Percentiles rank a stretch among this genome's conserved stretches.
These are phyloP conservation scores for Lithospermum erythrorhizon DNA, from an alignment of 257 asterid genomes.

Conservation along the genomic window DNA sequence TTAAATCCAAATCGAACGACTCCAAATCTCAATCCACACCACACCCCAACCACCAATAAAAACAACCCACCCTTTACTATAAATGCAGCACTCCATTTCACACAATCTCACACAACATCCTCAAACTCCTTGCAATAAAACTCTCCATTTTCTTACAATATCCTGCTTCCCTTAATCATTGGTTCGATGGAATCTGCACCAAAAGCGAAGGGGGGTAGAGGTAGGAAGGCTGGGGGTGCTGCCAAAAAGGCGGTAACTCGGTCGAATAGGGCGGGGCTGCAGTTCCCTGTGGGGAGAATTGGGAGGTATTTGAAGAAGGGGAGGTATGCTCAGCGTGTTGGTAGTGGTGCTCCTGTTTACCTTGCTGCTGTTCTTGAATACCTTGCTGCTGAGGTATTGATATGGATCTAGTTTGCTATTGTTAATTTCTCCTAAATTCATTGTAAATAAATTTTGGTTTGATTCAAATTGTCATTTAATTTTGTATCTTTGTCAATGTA, in stretches of 20 bases:
- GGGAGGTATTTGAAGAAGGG: constrained; percentile 34
- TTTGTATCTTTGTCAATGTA: too few relatives aligned
- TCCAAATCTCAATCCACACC: not conserved
- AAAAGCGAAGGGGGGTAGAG: constrained; percentile 25
- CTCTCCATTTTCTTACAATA: not conserved
- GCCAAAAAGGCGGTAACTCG: constrained; percentile 33
- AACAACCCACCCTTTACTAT: constrained; percentile 4
- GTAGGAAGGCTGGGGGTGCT: constrained; percentile 35
- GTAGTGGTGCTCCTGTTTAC: constrained; percentile 34
- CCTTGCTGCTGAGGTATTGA: constrained; percentile 28
- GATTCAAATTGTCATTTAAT: too few relatives aligned
- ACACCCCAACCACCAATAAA: constrained; percentile 5
- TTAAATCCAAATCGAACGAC: constrained; percentile 20
- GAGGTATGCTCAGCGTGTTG: constrained; percentile 28
- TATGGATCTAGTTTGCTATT: not conserved
- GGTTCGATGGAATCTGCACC: constrained; percentile 12
- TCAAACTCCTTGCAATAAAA: too few relatives aligned
- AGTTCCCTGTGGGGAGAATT: constrained; percentile 38
- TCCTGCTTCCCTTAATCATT: too few relatives aligned
- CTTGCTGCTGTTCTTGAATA: constrained; percentile 35
- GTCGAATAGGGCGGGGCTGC: constrained; percentile 29
- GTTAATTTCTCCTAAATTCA: too few relatives aligned
- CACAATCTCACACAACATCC: not conserved
- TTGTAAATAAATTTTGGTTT: too few relatives aligned
- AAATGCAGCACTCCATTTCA: not conserved